Percentiles rank a stretch among this genome's conserved stretches.
Conservation (phyloP, 345 rosid genomes). For the Lepidium africanum region DNA sequence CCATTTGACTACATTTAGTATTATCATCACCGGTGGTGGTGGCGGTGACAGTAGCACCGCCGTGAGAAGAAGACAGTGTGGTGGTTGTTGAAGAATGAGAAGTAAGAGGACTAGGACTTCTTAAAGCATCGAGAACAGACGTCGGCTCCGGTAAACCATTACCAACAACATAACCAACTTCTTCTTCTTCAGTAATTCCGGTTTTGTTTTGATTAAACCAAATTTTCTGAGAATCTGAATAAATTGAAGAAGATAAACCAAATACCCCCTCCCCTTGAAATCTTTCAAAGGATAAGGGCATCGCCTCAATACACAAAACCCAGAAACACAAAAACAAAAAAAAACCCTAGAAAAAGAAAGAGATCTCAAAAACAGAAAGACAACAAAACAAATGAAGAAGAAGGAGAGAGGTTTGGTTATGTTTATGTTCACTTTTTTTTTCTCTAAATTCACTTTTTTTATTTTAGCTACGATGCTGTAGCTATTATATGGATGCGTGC, state of each 20-base stretch:
- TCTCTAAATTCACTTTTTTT: neutral
- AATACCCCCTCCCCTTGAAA: slow-evolving; percentile 89
- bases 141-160: slow-evolving; percentile 44
- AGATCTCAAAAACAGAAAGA: slow-evolving; percentile 27
- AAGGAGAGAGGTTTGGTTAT: slow-evolving; percentile 5
- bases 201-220: slow-evolving; percentile 11
- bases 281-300: slow-evolving; percentile 79
- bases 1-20: slow-evolving; percentile 56
- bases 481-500: slow-evolving; percentile 58
- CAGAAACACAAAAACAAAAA: neutral
- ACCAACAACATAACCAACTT: slow-evolving; percentile 39
- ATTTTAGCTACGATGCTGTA: slow-evolving; percentile 2
- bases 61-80: slow-evolving; percentile 71
- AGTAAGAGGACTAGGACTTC: slow-evolving; percentile 53
- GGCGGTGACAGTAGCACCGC: slow-evolving; percentile 29
- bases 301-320: slow-evolving; percentile 41
- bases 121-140: slow-evolving; percentile 52
- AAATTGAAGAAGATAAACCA: slow-evolving; percentile 35
- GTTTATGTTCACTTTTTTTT: too few species aligned
- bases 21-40: slow-evolving; percentile 19
- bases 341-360: neutral
- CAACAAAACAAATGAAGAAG: slow-evolving; percentile 19
- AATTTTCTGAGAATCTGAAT: slow-evolving; percentile 24
- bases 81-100: slow-evolving; percentile 39
- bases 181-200: slow-evolving; percentile 2